phyloP scores from a whole-genome alignment of 495 filamentous ascomycete species.

The Neurospora hispaniola region DNA sequence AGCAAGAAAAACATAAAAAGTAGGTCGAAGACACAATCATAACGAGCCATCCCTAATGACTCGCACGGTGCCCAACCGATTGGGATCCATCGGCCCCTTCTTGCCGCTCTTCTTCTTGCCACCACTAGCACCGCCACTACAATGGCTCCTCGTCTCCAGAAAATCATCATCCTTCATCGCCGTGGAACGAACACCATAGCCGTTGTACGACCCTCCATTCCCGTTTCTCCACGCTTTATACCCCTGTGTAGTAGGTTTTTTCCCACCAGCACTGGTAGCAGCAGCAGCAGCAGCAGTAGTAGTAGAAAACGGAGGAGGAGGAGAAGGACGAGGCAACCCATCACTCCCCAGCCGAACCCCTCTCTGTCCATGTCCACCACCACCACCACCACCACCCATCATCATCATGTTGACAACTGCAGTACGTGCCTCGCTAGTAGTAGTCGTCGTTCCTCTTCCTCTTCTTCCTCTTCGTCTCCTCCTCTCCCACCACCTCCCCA shows the following conservation, averaged over 20 bases:
- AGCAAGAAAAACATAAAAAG: background rate
- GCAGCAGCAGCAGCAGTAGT: background rate
- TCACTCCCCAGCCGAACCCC: background rate
- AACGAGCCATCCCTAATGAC: conserved; percentile 12
- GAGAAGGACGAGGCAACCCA: background rate
- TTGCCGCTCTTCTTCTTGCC: background rate
- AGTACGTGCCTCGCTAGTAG: background rate
- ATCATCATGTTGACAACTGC: background rate
- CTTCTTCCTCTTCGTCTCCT: background rate
- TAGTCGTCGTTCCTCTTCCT: background rate
- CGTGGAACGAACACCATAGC: background rate
- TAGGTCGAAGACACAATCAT: background rate
- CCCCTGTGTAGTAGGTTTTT: no score
- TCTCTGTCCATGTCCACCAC: background rate
- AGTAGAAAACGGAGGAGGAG: no score
- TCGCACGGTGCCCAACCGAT: conserved; percentile 8
- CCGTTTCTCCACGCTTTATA: background rate
- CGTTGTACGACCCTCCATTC: background rate
- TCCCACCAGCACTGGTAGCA: no score
- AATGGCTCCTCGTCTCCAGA: background rate
- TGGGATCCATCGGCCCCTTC: background rate
- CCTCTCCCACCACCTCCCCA: background rate
- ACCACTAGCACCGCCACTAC: background rate
- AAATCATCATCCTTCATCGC: background rate
- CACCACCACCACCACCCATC: background rate